Evolutionary conservation across 495 filamentous ascomycete genomes (phyloP), one percentile per base, ranked within the genome.

Genomic region (Penicillium coffeae): DNA sequence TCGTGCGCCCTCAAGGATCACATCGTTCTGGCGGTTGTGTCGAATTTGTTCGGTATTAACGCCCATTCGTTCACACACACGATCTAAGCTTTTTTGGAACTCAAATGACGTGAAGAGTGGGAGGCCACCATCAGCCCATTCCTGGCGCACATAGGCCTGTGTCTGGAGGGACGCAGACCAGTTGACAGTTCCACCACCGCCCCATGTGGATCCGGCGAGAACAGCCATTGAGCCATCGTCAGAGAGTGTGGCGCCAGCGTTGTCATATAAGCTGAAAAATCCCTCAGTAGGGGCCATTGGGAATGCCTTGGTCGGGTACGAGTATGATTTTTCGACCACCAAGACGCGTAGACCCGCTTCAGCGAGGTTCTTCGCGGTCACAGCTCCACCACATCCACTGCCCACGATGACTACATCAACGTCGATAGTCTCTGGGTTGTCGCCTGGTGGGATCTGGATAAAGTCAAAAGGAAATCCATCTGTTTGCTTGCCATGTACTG

Each of bases 131-230:
- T 83, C 72, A 0, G 88, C 84, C 91, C 91, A 96, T 65, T 96
- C 88, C 49, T 82, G 73, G 12, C 89, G 77, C 0, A 96, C 87
- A 52, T 75, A 92, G 13, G 75, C 83, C 65, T 92, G 91, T 0
- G 85, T 85, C 60, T 92, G 88, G 27, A 96, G 65, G 12, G 79
- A 78, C n/a, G 87, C 91, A 32, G 84, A 86, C 90, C 90, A 95
- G 58, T 95, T 95, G 47, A 96, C 64, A 1, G 87, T 88, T 0
- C 90, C 89, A 30, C 91, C 91, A 40, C 91, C 91, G 32, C 91
- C 91, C 80, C 86, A 96, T 18, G 78, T 83, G 15, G 79, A 78
- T 2, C 86, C 90, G 0, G 87, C 79, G n/a, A 87, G 55, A 1
- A 90, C 55, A 18, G 62, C 74, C 40, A 85, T 66, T 12, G 72